Conservation (phyloP, 176 grass and related monocot genomes). For the Bonia amplexicaulis region DNA sequence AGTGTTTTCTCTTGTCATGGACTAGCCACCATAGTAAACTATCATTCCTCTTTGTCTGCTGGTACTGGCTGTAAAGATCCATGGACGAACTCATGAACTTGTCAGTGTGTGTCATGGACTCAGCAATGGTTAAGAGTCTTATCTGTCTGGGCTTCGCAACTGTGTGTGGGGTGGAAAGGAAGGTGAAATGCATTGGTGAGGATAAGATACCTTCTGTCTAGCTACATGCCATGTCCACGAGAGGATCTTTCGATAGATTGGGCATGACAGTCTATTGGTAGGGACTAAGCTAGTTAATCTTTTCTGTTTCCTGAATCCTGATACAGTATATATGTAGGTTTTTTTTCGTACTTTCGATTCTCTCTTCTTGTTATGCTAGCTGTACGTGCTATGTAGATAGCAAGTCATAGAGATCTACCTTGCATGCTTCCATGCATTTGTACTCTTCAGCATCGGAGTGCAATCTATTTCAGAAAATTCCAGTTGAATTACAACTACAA, state of each 20-base stretch:
- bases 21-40: slow-evolving; percentile 5
- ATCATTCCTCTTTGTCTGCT: slow-evolving; percentile 20
- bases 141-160: not conserved
- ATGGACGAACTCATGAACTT: not conserved
- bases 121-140: not conserved
- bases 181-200: not conserved
- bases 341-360: not conserved
- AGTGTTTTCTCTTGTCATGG: slow-evolving; percentile 11
- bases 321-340: not conserved
- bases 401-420: not conserved
- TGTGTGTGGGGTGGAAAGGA: not conserved
- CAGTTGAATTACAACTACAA: not conserved
- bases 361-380: not conserved
- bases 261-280: not conserved
- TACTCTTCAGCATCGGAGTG: not conserved
- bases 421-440: not conserved
- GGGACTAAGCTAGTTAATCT: not conserved
- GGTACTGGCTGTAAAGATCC: slow-evolving; percentile 18
- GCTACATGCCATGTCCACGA: not conserved
- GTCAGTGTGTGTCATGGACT: slow-evolving; percentile 33
- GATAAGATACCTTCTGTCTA: slow-evolving; percentile 29
- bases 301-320: not conserved
- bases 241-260: slow-evolving; percentile 2
- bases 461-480: not conserved
- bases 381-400: not conserved